Conservation (phyloP, 495 filamentous ascomycete genomes). For the Trichoderma reesei region DNA sequence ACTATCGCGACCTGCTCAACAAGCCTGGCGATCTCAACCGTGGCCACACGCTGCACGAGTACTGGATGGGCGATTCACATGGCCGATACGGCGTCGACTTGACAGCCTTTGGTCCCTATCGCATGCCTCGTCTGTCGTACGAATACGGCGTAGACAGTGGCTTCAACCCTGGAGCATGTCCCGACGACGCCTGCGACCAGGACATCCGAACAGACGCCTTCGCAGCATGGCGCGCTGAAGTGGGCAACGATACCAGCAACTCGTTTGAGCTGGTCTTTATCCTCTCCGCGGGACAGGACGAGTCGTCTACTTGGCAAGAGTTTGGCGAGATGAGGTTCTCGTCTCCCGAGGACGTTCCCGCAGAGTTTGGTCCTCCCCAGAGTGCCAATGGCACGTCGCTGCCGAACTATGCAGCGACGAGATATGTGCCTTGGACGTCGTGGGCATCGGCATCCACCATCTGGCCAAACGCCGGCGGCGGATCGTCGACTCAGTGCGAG, state of each 20-base stretch:
- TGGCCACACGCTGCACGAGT: constrained; percentile 33
- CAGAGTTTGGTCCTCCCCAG: constrained; percentile 28
- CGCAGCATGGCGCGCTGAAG: constrained; percentile 29
- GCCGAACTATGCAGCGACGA: constrained; percentile 27
- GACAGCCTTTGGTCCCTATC: constrained; percentile 33
- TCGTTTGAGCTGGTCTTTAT: constrained; percentile 32
- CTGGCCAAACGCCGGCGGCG: constrained; percentile 34
- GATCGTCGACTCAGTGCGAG: constrained; percentile 33
- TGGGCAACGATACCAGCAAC: constrained; percentile 25
- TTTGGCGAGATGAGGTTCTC: constrained; percentile 35
- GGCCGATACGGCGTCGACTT: constrained; percentile 34
- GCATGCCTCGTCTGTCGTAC: constrained; percentile 23
- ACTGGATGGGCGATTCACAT: constrained; percentile 37
- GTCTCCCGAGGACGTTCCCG: constrained; percentile 26
- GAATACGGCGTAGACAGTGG: constrained; percentile 30
- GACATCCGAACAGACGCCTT: constrained; percentile 31
- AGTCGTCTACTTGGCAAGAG: constrained; percentile 36
- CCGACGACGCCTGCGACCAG: constrained; percentile 22
- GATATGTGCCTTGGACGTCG: constrained; percentile 34
- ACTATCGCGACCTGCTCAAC: constrained; percentile 33
- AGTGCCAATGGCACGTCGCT: constrained; percentile 16
- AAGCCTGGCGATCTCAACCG: constrained; percentile 29
- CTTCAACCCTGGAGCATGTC: constrained; percentile 29
- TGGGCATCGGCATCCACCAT: constrained; percentile 29
- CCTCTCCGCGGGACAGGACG: constrained; percentile 34